Percentiles rank a stretch among this genome's conserved stretches.
phyloP scores from a whole-genome alignment of 2,329 filamentous ascomycete species.

The Aspergillus japonicus region DNA sequence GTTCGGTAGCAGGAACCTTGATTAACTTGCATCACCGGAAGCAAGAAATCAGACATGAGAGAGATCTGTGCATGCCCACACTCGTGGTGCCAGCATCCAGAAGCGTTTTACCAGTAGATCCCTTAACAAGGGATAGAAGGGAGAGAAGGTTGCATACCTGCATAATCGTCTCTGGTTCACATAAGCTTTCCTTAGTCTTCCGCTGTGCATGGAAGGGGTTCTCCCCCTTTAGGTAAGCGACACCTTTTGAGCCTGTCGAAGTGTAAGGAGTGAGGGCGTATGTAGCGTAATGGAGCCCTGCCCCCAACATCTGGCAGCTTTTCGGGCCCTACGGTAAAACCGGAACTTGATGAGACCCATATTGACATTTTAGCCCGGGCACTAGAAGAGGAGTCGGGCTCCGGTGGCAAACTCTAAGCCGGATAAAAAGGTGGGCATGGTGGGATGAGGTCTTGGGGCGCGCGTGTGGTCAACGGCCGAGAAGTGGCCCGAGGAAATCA shows the following conservation, averaged over 20 bases:
- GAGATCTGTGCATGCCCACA: not conserved
- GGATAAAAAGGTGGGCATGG: not conserved
- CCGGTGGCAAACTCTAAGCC: not conserved
- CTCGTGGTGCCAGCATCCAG: not conserved
- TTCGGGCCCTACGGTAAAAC: not conserved
- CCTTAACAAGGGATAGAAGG: not conserved
- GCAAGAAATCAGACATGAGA: not conserved
- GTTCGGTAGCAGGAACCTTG: not conserved
- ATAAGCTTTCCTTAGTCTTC: constrained; percentile 5
- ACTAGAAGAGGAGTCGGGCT: not conserved
- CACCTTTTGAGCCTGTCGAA: not conserved
- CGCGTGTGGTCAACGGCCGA: not conserved
- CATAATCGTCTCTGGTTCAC: not conserved
- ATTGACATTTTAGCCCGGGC: not conserved
- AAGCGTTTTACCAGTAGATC: not conserved
- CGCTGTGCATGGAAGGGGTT: not conserved
- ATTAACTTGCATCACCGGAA: not conserved
- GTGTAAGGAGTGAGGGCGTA: not conserved
- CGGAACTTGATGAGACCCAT: not conserved
- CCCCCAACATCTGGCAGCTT: no score
- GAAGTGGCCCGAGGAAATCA: not conserved
- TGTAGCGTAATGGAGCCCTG: not conserved
- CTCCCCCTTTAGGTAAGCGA: not conserved
- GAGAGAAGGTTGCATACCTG: not conserved
- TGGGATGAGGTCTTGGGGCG: not conserved